Conservation (phyloP, 1,139 yeast genomes). For the Cylindricascospora bacillispora region DNA sequence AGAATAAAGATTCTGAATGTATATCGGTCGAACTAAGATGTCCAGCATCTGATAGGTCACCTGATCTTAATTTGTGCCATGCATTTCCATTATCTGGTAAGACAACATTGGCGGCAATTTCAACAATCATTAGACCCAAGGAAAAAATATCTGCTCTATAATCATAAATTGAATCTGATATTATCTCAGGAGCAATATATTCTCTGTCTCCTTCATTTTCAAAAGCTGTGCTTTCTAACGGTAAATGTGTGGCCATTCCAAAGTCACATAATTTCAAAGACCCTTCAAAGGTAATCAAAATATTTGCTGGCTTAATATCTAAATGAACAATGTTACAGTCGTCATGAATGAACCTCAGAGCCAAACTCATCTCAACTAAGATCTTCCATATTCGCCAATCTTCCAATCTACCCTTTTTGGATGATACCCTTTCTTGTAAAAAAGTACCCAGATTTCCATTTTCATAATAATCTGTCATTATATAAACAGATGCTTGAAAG, state of each 20-base stretch:
- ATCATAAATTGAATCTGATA: slow-evolving; percentile 69
- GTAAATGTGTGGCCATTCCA: slow-evolving; percentile 54
- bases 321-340: slow-evolving; percentile 62
- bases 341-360: slow-evolving; percentile 69
- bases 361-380: slow-evolving; percentile 65
- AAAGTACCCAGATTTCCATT: slow-evolving; percentile 83
- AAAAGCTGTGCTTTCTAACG: slow-evolving; percentile 34
- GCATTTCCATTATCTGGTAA: slow-evolving; percentile 94
- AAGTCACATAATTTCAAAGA: slow-evolving; percentile 53
- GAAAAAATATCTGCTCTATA: slow-evolving; percentile 93
- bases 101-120: slow-evolving; percentile 89
- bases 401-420: slow-evolving; percentile 42
- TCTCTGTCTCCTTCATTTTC: slow-evolving; percentile 97
- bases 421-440: slow-evolving; percentile 67
- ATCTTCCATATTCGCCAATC: slow-evolving; percentile 98
- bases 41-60: slow-evolving; percentile 94
- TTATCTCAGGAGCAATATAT: slow-evolving; percentile 93
- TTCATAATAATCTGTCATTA: slow-evolving; percentile 93
- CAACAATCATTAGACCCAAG: slow-evolving; percentile 82
- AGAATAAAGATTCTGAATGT: slow-evolving; percentile 23
- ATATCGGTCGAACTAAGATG: slow-evolving; percentile 61
- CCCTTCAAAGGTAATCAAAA: slow-evolving; percentile 91
- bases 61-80: slow-evolving; percentile 93
- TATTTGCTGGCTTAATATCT: slow-evolving; percentile 90
- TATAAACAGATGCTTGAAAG: slow-evolving; percentile 50